These are phyloP conservation scores for Cicer cuneatum DNA, from an alignment of 306 rosid species.

Conservation along the genomic window DNA sequence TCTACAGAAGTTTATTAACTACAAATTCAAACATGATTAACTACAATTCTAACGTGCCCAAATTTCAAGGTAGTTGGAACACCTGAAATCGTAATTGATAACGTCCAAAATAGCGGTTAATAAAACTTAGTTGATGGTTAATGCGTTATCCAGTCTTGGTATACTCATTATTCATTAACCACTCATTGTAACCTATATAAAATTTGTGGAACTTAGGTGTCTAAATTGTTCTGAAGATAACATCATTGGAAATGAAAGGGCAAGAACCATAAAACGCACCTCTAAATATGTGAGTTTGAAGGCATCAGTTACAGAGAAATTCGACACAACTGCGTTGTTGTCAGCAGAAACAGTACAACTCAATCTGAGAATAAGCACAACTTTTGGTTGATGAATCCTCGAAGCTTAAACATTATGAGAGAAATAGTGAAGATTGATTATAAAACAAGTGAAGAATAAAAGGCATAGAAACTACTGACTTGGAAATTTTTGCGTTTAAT, in stretches of 20 bases:
- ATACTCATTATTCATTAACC: no score
- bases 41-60: no score
- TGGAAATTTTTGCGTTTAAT: constrained; percentile 51
- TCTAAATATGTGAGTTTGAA: constrained; percentile 87
- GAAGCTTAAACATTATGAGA: background rate
- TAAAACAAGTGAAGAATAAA: constrained; percentile 4
- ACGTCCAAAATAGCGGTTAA: no score
- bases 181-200: no score
- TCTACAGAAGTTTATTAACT: no score
- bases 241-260: background rate
- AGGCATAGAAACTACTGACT: constrained; percentile 48
- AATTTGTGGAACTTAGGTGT: no score
- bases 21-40: no score
- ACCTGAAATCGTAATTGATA: no score
- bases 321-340: constrained; percentile 61
- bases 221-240: no score
- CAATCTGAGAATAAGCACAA: constrained; percentile 46
- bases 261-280: constrained; percentile 56
- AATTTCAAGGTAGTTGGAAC: no score
- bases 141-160: no score
- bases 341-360: constrained; percentile 64
- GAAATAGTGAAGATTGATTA: constrained; percentile 2
- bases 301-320: constrained; percentile 54
- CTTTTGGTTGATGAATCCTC: background rate
- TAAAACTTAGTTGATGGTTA: no score